Conservation (phyloP, 2,329 filamentous ascomycete species). For the Colletotrichum paranaense region DNA sequence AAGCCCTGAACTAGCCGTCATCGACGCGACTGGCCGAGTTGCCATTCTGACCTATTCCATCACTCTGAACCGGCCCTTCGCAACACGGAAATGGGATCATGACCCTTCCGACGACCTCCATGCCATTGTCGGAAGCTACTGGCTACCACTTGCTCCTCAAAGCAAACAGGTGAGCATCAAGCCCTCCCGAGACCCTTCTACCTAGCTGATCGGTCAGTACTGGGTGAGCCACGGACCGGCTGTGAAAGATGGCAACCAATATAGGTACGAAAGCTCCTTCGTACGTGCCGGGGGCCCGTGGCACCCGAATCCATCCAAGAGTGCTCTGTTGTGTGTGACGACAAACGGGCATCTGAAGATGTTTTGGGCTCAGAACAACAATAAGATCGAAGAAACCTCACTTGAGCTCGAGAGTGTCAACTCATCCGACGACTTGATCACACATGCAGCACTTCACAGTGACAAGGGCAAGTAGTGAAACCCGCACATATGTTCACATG, state of each 20-base stretch:
- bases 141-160: conserved; percentile 74
- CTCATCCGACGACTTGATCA: conserved; percentile 79
- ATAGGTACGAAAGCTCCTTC: conserved; percentile 76
- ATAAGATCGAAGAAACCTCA: conserved; percentile 76
- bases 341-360: conserved; percentile 79
- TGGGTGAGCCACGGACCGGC: conserved; percentile 70
- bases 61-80: conserved; percentile 77
- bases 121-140: conserved; percentile 85
- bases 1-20: conserved; percentile 83
- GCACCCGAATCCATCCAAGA: conserved; percentile 77
- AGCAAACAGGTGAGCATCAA: conserved; percentile 49
- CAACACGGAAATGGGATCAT: conserved; percentile 70
- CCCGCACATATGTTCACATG: conserved; percentile 8
- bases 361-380: conserved; percentile 80
- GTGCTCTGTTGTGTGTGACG: conserved; percentile 82
- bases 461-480: conserved; percentile 71
- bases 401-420: conserved; percentile 80
- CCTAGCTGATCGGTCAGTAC: conserved; percentile 41
- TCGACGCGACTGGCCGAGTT: conserved; percentile 83
- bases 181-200: conserved; percentile 23
- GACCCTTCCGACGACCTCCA: conserved; percentile 81
- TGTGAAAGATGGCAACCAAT: conserved; percentile 70
- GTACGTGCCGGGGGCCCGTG: conserved; percentile 76
- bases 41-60: conserved; percentile 78
- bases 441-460: conserved; percentile 80